A percentile compares a stretch with the other conserved stretches of the same genome.
These are phyloP conservation scores for Xylaria flabelliformis DNA, from an alignment of 495 filamentous ascomycete genomes.

Conservation along the genomic window DNA sequence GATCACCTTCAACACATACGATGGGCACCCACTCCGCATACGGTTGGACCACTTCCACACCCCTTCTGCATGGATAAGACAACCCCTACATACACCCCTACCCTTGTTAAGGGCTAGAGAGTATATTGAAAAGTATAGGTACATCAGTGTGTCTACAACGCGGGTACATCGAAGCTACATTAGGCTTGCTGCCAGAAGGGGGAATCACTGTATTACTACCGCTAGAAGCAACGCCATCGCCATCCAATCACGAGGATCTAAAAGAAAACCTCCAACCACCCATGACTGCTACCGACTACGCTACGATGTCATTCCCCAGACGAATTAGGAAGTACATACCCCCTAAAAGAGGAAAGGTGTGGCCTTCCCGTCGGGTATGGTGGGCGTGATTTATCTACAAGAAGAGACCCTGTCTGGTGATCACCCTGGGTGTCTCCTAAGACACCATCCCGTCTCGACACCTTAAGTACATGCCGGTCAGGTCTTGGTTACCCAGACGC, in stretches of 20 bases:
- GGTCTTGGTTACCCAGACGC: constrained; percentile 31
- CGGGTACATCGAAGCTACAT: constrained; percentile 31
- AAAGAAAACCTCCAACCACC: constrained; percentile 34
- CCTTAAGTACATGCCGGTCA: constrained; percentile 17
- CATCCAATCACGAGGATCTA: constrained; percentile 32
- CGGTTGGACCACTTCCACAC: constrained; percentile 26
- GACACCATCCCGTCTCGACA: constrained; percentile 25
- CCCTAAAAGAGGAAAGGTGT: constrained; percentile 44
- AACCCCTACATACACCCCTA: constrained; percentile 26
- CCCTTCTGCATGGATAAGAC: constrained; percentile 22
- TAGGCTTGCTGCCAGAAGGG: constrained; percentile 33
- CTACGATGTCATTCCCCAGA: constrained; percentile 32
- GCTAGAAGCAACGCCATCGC: constrained; percentile 31
- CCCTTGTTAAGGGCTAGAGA: constrained; percentile 13
- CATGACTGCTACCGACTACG: constrained; percentile 30
- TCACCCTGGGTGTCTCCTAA: constrained; percentile 42
- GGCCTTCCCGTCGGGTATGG: constrained; percentile 26
- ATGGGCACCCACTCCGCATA: constrained; percentile 29
- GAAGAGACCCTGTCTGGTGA: constrained; percentile 29
- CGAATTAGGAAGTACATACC: constrained; percentile 43
- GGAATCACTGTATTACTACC: constrained; percentile 41
- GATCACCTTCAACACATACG: constrained; percentile 31
- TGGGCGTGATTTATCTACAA: constrained; percentile 36
- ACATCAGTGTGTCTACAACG: constrained; percentile 35
- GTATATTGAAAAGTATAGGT: constrained; percentile 20